A percentile compares a stretch with the other conserved stretches of the same genome.
Evolutionary conservation across 1,139 yeast species (phyloP).

Genomic region (Blastobotrys persicus): DNA sequence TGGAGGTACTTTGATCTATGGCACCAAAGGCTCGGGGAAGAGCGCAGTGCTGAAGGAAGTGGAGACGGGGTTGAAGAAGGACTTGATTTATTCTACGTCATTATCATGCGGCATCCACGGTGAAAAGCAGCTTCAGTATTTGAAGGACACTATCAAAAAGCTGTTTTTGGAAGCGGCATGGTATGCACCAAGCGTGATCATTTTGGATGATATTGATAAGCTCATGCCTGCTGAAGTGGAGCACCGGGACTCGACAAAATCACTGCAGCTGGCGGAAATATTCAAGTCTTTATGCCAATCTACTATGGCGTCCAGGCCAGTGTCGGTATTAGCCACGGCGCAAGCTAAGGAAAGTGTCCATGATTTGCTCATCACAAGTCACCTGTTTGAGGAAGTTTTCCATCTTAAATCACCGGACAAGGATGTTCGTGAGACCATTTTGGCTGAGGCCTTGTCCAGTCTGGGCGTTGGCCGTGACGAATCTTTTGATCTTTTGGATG

Average conservation of each 20-base stretch:
- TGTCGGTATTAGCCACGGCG: conserved; percentile 57
- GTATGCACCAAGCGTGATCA: conserved; percentile 73
- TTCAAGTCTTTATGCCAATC: conserved; percentile 42
- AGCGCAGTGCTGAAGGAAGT: conserved; percentile 52
- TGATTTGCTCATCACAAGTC: conserved; percentile 59
- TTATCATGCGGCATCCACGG: conserved; percentile 54
- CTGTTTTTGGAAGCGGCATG: conserved; percentile 66
- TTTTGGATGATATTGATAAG: conserved; percentile 80
- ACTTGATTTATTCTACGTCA: conserved; percentile 47
- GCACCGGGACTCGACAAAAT: conserved; percentile 58
- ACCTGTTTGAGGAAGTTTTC: conserved; percentile 63
- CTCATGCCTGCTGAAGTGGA: conserved; percentile 71
- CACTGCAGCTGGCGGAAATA: conserved; percentile 57
- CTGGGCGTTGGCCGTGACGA: conserved; percentile 36
- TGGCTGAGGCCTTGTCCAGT: conserved; percentile 46
- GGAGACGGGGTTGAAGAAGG: conserved; percentile 38
- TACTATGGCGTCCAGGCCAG: conserved; percentile 44
- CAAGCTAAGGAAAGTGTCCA: conserved; percentile 67
- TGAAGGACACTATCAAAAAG: conserved; percentile 50
- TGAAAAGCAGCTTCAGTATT: conserved; percentile 54
- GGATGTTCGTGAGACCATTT: conserved; percentile 51
- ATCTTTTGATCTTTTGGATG: conserved; percentile 61
- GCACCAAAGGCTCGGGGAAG: conserved; percentile 82
- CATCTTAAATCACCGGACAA: conserved; percentile 71
- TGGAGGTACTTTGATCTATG: conserved; percentile 62